phyloP scores from a whole-genome alignment of 805 yeast species.

The Schwanniomyces occidentalis region DNA sequence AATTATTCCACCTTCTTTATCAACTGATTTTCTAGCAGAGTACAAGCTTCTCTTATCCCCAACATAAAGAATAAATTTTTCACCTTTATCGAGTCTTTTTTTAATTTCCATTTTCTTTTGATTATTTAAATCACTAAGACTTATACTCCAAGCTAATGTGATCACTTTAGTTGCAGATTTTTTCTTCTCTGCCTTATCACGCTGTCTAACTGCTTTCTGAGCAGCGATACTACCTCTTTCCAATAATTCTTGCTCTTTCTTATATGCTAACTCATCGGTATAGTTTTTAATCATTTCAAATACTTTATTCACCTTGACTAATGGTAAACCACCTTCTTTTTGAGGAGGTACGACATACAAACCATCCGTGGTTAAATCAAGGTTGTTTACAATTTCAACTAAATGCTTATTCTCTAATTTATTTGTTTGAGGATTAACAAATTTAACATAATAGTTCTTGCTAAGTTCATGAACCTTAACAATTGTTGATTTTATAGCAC shows the following conservation, averaged over 20 bases:
- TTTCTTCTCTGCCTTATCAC: conserved; percentile 35
- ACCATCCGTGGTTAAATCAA: conserved; percentile 28
- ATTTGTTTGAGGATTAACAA: conserved; percentile 23
- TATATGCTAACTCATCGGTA: conserved; percentile 31
- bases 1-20: conserved; percentile 11
- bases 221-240: conserved; percentile 35
- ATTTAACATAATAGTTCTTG: conserved; percentile 25
- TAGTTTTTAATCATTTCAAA: conserved; percentile 35
- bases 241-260: conserved; percentile 30
- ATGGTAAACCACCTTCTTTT: conserved; percentile 21
- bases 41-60: conserved; percentile 20
- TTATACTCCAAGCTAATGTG: conserved; percentile 38
- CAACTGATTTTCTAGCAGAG: conserved; percentile 14
- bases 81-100: conserved; percentile 32
- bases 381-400: conserved; percentile 30
- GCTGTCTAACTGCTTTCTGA: conserved; percentile 23
- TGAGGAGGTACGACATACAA: conserved; percentile 19
- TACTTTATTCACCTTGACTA: conserved; percentile 25
- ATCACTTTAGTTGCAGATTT: conserved; percentile 34
- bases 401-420: conserved; percentile 22
- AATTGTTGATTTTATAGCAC: conserved; percentile 27
- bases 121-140: conserved; percentile 35
- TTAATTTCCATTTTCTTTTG: conserved; percentile 38
- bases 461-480: conserved; percentile 17
- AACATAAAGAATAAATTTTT: conserved; percentile 28